Conservation (phyloP, 108 stramenopile species). For the Ochromonas danica region DNA sequence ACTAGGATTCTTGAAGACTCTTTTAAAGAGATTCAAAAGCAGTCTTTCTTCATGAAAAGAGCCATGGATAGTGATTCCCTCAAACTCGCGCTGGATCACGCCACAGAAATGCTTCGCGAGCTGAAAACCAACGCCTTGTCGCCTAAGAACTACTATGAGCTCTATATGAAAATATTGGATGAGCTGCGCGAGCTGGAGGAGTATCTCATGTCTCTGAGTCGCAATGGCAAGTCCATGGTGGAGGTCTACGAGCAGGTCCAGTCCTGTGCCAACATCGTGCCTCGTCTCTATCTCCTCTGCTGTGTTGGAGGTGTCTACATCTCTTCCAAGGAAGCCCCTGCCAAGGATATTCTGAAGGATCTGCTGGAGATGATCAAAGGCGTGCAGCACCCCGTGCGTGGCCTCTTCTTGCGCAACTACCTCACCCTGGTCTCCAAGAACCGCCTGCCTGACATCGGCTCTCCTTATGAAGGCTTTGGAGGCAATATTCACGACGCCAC, state of each 20-base stretch:
- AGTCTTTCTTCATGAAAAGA: slow-evolving; percentile 43
- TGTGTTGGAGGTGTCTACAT: slow-evolving; percentile 91
- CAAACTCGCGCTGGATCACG: slow-evolving; percentile 68
- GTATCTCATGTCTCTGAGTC: slow-evolving; percentile 67
- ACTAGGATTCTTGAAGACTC: background rate
- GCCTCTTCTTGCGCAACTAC: slow-evolving; percentile 95
- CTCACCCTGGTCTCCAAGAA: slow-evolving; percentile 79
- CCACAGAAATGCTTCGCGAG: slow-evolving; percentile 85
- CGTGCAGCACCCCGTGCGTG: slow-evolving; percentile 96
- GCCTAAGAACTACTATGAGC: slow-evolving; percentile 96
- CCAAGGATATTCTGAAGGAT: slow-evolving; percentile 84
- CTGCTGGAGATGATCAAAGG: slow-evolving; percentile 90
- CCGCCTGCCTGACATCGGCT: slow-evolving; percentile 81
- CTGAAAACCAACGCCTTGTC: slow-evolving; percentile 70
- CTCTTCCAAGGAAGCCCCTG: slow-evolving; percentile 67
- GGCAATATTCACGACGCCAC: slow-evolving; percentile 76
- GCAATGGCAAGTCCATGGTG: slow-evolving; percentile 65
- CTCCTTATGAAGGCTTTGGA: slow-evolving; percentile 55
- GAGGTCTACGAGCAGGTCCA: slow-evolving; percentile 90
- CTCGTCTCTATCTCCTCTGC: slow-evolving; percentile 94
- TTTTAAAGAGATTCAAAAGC: background rate
- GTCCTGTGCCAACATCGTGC: slow-evolving; percentile 85
- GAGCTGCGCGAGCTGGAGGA: slow-evolving; percentile 88
- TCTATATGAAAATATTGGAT: slow-evolving; percentile 92
- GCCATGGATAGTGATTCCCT: slow-evolving; percentile 61